A percentile compares a stretch with the other conserved stretches of the same genome.
phyloP scores from a whole-genome alignment of 1,139 yeast species.

The Blastobotrys ciferrii region DNA sequence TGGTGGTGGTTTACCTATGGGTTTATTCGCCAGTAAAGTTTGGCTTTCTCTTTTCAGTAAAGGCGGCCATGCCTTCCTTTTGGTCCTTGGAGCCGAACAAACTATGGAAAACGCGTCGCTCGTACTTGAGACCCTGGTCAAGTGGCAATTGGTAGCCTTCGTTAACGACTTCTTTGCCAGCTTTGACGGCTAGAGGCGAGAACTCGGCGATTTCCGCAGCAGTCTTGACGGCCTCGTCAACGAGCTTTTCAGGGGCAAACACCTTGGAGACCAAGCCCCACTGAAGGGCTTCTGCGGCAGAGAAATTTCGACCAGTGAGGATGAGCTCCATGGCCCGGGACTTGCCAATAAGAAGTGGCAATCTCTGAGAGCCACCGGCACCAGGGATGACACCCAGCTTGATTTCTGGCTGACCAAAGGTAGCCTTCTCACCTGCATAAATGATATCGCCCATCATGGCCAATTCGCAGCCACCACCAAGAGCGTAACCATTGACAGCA shows the following conservation, averaged over 20 bases:
- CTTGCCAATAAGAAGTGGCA: conserved; percentile 48
- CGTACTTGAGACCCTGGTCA: conserved; percentile 43
- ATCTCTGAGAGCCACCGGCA: conserved; percentile 53
- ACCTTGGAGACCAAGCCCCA: conserved; percentile 51
- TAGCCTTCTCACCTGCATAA: conserved; percentile 50
- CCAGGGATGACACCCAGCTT: conserved; percentile 54
- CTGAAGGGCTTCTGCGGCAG: conserved; percentile 45
- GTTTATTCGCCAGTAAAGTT: conserved; percentile 38
- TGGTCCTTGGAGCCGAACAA: conserved; percentile 48
- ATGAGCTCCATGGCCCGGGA: conserved; percentile 49
- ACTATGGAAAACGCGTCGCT: conserved; percentile 45
- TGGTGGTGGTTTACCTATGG: background rate
- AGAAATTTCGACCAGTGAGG: conserved; percentile 46
- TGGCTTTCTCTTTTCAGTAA: conserved; percentile 47
- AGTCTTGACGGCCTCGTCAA: conserved; percentile 46
- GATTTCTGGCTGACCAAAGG: conserved; percentile 55
- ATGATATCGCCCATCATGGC: conserved; percentile 54
- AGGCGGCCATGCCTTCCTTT: conserved; percentile 52
- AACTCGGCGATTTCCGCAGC: conserved; percentile 44
- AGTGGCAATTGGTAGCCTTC: conserved; percentile 41
- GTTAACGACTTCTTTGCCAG: conserved; percentile 48
- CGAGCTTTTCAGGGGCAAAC: conserved; percentile 41
- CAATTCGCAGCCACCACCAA: conserved; percentile 55
- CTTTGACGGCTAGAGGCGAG: conserved; percentile 46
- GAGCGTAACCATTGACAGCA: conserved; percentile 52